Evolutionary conservation across 805 yeast species (phyloP).

Genomic region (Lipomyces starkeyi): DNA sequence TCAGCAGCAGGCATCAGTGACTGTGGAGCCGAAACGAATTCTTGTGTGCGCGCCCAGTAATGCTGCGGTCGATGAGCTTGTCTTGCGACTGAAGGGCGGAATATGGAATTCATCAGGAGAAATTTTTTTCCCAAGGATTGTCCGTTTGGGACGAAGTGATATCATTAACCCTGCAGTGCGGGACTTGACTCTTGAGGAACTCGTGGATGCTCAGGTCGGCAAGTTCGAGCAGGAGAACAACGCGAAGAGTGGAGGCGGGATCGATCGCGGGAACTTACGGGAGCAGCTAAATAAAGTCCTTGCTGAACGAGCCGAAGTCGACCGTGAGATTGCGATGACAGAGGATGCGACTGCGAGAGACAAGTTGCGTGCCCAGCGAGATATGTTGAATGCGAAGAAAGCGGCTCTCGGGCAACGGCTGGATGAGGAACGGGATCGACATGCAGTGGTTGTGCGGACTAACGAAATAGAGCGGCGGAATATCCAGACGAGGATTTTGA

Average conservation of each 20-base stretch:
- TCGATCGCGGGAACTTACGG: constrained; percentile 51
- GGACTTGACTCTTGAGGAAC: constrained; percentile 83
- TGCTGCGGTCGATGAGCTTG: constrained; percentile 98
- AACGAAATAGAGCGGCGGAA: constrained; percentile 79
- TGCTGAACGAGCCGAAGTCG: constrained; percentile 61
- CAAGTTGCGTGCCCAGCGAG: constrained; percentile 52
- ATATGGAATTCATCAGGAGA: constrained; percentile 55
- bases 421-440: constrained; percentile 79
- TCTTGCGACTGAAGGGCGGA: constrained; percentile 78
- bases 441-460: constrained; percentile 69
- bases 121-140: constrained; percentile 66
- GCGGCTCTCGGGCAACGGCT: constrained; percentile 73
- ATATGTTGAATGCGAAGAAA: constrained; percentile 63
- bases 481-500: constrained; percentile 72
- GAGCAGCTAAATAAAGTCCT: constrained; percentile 59
- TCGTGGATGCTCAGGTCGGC: constrained; percentile 66
- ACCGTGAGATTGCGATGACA: constrained; percentile 49
- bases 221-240: constrained; percentile 37
- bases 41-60: constrained; percentile 97
- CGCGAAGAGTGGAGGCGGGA: constrained; percentile 43
- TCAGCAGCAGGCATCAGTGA: constrained; percentile 28
- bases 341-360: constrained; percentile 40
- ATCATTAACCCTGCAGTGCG: constrained; percentile 82
- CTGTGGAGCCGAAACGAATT: constrained; percentile 57
- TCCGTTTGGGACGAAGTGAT: constrained; percentile 88